Evolutionary conservation across 73 alveolate species (phyloP).

Genomic region (Paramecium bursaria): DNA sequence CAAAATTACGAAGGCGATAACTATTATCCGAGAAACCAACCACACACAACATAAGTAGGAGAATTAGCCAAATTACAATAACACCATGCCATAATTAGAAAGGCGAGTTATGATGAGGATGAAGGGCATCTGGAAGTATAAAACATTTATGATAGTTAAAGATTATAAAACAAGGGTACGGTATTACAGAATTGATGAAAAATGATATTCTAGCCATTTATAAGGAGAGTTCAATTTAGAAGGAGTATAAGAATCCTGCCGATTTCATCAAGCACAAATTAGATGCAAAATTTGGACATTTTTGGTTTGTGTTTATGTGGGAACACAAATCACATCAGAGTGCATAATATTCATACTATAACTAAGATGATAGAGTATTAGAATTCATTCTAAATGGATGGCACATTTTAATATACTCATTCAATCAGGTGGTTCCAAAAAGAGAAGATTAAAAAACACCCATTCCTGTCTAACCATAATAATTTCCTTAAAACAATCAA

Average conservation of each 20-base stretch:
- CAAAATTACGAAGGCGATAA: too few relatives aligned
- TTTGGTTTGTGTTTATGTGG: slow-evolving; percentile 59
- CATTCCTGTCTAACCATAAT: too few relatives aligned
- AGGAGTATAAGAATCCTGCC: slow-evolving; percentile 47
- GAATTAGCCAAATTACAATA: too few relatives aligned
- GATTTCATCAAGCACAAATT: slow-evolving; percentile 30
- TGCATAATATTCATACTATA: slow-evolving; percentile 40
- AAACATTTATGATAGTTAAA: not conserved
- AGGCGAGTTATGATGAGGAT: slow-evolving; percentile 13
- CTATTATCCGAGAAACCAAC: too few relatives aligned
- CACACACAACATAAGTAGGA: too few relatives aligned
- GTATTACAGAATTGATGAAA: not conserved
- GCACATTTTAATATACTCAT: slow-evolving; percentile 33
- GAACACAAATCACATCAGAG: not conserved
- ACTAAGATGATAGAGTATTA: slow-evolving; percentile 22
- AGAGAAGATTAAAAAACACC: too few relatives aligned
- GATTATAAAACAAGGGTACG: slow-evolving; percentile 35
- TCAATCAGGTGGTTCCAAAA: not conserved
- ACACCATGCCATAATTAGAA: slow-evolving; percentile 10
- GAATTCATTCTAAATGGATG: slow-evolving; percentile 42
- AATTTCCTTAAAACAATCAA: too few relatives aligned
- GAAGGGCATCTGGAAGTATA: slow-evolving; percentile 34
- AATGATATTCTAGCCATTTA: not conserved
- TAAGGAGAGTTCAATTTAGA: not conserved
- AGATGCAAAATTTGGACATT: slow-evolving; percentile 40